Evolutionary conservation across 164 flowering plant genomes (phyloP).

Genomic region (Macadamia tetraphylla): DNA sequence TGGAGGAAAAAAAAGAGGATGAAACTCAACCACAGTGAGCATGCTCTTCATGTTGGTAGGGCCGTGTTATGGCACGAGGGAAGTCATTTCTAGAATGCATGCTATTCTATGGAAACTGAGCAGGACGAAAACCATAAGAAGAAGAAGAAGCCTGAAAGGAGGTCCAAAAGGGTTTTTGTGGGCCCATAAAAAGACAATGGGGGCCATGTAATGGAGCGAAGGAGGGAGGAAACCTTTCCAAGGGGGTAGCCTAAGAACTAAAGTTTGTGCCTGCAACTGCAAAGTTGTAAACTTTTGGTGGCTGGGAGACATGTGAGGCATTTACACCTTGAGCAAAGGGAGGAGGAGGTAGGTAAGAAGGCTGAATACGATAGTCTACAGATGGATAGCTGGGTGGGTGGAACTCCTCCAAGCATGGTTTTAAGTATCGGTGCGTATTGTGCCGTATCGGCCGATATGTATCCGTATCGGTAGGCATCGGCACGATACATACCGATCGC

Average conservation of each 20-base stretch:
- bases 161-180: conserved; percentile 30
- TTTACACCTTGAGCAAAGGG: conserved; percentile 23
- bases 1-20: conserved; percentile 24
- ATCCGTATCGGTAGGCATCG: too few relatives aligned
- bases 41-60: conserved; percentile 23
- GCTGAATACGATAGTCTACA: conserved; percentile 10
- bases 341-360: conserved; percentile 24
- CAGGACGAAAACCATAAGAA: conserved; percentile 18
- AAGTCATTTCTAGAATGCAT: conserved; percentile 30
- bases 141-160: conserved; percentile 24
- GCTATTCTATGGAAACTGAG: conserved; percentile 36
- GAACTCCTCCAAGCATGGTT: conserved; percentile 11
- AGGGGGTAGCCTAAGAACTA: conserved; percentile 20
- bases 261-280: conserved; percentile 18
- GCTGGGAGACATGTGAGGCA: conserved; percentile 22
- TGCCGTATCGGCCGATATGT: too few relatives aligned
- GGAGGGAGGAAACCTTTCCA: conserved; percentile 24
- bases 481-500: too few relatives aligned
- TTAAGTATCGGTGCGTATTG: too few relatives aligned
- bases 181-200: conserved; percentile 22
- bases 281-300: conserved; percentile 15
- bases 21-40: conserved; percentile 25
- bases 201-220: conserved; percentile 30
- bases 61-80: conserved; percentile 19
- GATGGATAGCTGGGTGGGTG: conserved; percentile 15